phyloP scores from a whole-genome alignment of 177 flowering plant genomes.

The Telopea speciosissima region DNA sequence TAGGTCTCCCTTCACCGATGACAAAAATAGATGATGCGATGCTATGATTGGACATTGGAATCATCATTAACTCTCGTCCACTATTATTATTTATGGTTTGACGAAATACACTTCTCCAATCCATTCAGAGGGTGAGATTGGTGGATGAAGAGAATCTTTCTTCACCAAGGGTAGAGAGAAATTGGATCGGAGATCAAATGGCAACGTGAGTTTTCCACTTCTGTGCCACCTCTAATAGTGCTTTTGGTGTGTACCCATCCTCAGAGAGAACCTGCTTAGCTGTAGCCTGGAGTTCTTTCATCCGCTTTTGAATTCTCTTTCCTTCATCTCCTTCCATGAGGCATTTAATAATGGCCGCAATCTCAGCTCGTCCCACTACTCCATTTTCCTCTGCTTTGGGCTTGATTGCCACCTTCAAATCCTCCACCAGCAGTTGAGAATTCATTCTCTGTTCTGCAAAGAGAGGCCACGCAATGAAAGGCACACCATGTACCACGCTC shows the following conservation, averaged over 20 bases:
- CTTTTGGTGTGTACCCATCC: slow-evolving; percentile 7
- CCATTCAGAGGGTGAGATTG: too few relatives aligned
- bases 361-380: neutral
- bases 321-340: slow-evolving; percentile 14
- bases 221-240: slow-evolving; percentile 6
- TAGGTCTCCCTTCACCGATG: too few relatives aligned
- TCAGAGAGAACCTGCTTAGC: neutral
- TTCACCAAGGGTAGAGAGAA: too few relatives aligned
- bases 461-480: slow-evolving; percentile 22
- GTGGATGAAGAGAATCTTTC: too few relatives aligned
- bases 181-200: too few relatives aligned
- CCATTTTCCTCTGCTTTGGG: neutral
- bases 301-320: neutral
- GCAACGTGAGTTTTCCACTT: neutral
- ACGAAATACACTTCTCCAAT: too few relatives aligned
- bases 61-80: too few relatives aligned
- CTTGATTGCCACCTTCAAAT: slow-evolving; percentile 8
- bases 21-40: too few relatives aligned
- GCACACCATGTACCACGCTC: slow-evolving; percentile 18
- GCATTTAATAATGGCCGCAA: slow-evolving; percentile 2
- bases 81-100: too few relatives aligned
- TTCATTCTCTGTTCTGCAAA: slow-evolving; percentile 26
- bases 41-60: too few relatives aligned
- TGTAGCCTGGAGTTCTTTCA: slow-evolving; percentile 1
- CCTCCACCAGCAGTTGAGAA: slow-evolving; percentile 4